A percentile compares a stretch with the other conserved stretches of the same genome.
These are phyloP conservation scores for Pichia thaimueangensis DNA, from an alignment of 805 yeast species.

Conservation along the genomic window DNA sequence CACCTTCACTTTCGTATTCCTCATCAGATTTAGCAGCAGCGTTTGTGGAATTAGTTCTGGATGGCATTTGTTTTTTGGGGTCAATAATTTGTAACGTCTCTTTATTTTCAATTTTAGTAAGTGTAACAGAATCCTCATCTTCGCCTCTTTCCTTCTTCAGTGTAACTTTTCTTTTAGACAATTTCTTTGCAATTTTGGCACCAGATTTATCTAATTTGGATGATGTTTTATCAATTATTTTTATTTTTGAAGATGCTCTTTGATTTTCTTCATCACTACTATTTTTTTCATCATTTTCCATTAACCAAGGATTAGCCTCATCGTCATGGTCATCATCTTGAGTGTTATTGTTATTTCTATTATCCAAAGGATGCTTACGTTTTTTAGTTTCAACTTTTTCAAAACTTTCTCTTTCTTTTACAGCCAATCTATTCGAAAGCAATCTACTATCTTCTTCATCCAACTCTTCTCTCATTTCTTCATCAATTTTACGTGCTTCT, in stretches of 20 bases:
- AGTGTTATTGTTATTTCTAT: slow-evolving; percentile 1
- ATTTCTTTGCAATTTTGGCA: slow-evolving; percentile 36
- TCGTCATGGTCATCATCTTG: slow-evolving; percentile 16
- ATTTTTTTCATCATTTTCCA: slow-evolving; percentile 20
- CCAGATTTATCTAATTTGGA: slow-evolving; percentile 43
- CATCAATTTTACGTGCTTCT: slow-evolving; percentile 32
- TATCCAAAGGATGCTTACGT: slow-evolving; percentile 7
- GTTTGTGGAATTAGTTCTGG: no score
- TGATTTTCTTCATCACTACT: slow-evolving; percentile 12
- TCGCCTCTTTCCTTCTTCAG: slow-evolving; percentile 25
- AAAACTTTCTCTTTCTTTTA: slow-evolving; percentile 12
- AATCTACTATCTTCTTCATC: slow-evolving; percentile 45
- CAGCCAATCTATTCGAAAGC: slow-evolving; percentile 35
- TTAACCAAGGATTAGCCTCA: slow-evolving; percentile 47
- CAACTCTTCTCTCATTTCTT: slow-evolving; percentile 37
- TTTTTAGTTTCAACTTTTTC: slow-evolving; percentile 4
- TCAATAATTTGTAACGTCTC: slow-evolving; percentile 51
- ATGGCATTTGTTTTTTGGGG: slow-evolving; percentile 26
- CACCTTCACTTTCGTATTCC: slow-evolving; percentile 40
- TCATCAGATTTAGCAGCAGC: slow-evolving; percentile 21
- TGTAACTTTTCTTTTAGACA: slow-evolving; percentile 22
- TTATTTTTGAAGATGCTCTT: slow-evolving; percentile 40
- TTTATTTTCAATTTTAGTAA: slow-evolving; percentile 39
- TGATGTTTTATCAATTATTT: slow-evolving; percentile 44
- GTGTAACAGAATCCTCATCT: slow-evolving; percentile 27